Evolutionary conservation across 495 filamentous ascomycete genomes (phyloP).

Genomic region (Neohortaea acidophila): DNA sequence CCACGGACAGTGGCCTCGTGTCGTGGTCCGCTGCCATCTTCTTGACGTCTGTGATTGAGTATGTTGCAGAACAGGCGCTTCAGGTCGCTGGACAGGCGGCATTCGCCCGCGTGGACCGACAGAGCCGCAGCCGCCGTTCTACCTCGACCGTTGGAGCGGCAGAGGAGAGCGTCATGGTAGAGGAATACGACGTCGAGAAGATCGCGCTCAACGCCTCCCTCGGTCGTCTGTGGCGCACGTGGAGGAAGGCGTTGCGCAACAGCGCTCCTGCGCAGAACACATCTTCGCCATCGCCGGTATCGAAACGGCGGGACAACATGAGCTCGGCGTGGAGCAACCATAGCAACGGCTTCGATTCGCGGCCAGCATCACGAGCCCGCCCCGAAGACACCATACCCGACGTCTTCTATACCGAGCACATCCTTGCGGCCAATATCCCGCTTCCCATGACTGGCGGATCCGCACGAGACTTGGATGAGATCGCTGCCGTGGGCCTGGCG

Average conservation of each 20-base stretch:
- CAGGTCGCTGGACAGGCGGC: slow-evolving; percentile 79
- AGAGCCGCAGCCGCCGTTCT: slow-evolving; percentile 16
- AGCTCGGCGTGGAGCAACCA: slow-evolving; percentile 1
- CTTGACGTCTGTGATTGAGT: slow-evolving; percentile 85
- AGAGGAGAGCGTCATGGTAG: slow-evolving; percentile 38
- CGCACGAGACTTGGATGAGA: slow-evolving; percentile 56
- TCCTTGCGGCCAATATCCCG: slow-evolving; percentile 40
- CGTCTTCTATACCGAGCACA: slow-evolving; percentile 12
- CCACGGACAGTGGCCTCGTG: slow-evolving; percentile 44
- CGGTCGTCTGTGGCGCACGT: slow-evolving; percentile 83
- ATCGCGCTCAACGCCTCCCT: slow-evolving; percentile 76
- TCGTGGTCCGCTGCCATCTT: slow-evolving; percentile 92
- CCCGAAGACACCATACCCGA: slow-evolving; percentile 6
- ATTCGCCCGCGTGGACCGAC: slow-evolving; percentile 44
- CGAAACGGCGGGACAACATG: slow-evolving; percentile 1
- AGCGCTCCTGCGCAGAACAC: neutral
- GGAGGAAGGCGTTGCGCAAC: slow-evolving; percentile 49
- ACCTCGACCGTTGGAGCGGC: slow-evolving; percentile 24
- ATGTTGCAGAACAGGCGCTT: slow-evolving; percentile 80
- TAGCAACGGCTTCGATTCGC: neutral
- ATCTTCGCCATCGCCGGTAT: neutral
- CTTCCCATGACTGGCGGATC: slow-evolving; percentile 50
- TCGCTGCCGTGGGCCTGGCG: slow-evolving; percentile 51
- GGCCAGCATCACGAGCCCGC: neutral
- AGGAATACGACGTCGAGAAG: slow-evolving; percentile 86